These are phyloP conservation scores for Leishmania arabica DNA, from an alignment of 208 protist genomes.

Conservation along the genomic window DNA sequence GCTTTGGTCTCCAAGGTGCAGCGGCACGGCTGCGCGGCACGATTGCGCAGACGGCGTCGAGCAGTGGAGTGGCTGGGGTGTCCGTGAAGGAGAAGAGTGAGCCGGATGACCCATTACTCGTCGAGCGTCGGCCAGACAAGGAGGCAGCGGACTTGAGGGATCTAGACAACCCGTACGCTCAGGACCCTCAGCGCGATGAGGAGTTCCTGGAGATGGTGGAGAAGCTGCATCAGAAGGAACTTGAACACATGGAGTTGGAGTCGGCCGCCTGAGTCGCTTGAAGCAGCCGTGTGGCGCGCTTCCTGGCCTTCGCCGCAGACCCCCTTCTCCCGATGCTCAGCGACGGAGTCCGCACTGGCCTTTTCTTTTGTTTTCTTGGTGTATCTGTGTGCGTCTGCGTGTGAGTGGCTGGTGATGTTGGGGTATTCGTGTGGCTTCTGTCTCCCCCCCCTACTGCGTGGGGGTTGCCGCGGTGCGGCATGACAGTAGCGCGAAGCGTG, in stretches of 20 bases:
- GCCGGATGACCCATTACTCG: constrained; percentile 13
- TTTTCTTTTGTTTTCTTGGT: neutral
- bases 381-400: neutral
- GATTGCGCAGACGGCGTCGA: constrained; percentile 12
- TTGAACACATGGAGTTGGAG: constrained; percentile 49
- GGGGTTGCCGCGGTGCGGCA: neutral
- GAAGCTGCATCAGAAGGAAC: constrained; percentile 51
- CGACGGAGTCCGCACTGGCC: neutral
- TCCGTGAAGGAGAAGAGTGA: constrained; percentile 4
- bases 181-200: constrained; percentile 58
- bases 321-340: neutral
- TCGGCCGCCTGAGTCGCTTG: neutral
- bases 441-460: neutral
- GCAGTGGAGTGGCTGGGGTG: neutral
- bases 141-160: constrained; percentile 26
- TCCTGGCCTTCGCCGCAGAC: neutral
- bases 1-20: constrained; percentile 55
- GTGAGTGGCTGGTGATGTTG: neutral
- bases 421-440: neutral
- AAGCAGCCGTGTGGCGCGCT: neutral
- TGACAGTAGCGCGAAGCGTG: neutral
- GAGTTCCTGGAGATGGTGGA: constrained; percentile 78
- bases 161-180: constrained; percentile 64
- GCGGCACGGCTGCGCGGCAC: constrained; percentile 30
- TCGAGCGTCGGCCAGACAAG: constrained; percentile 12